These are phyloP conservation scores for Curvularia spicifera DNA, from an alignment of 2,329 filamentous ascomycete species.

Conservation along the genomic window DNA sequence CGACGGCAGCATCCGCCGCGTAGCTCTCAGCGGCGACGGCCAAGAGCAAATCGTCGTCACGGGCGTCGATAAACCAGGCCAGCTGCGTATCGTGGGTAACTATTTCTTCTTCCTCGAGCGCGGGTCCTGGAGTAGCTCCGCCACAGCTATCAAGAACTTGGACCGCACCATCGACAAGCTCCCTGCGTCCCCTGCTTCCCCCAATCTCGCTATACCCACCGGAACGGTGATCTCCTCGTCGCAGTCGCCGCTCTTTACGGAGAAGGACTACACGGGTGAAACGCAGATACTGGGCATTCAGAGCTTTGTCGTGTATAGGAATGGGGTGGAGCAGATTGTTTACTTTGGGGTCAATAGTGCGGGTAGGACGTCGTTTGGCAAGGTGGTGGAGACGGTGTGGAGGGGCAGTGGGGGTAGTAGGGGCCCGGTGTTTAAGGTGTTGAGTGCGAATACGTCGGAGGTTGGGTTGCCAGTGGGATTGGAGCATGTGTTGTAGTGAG, in stretches of 20 bases:
- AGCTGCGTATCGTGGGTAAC: constrained; percentile 13
- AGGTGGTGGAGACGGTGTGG: constrained; percentile 18
- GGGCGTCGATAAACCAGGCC: constrained; percentile 18
- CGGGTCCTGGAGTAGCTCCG: constrained; percentile 14
- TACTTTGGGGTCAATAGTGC: constrained; percentile 19
- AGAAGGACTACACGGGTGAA: constrained; percentile 16
- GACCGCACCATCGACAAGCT: constrained; percentile 3
- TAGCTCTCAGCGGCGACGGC: background rate
- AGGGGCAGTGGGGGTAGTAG: constrained; percentile 7
- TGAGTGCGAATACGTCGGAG: constrained; percentile 12
- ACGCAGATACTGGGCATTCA: constrained; percentile 15
- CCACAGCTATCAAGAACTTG: constrained; percentile 17
- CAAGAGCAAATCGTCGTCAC: constrained; percentile 12
- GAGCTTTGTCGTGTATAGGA: constrained; percentile 17
- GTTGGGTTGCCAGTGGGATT: constrained; percentile 21
- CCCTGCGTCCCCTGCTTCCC: background rate
- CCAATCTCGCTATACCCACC: background rate
- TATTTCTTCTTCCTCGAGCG: constrained; percentile 18
- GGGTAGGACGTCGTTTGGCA: constrained; percentile 18
- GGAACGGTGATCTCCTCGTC: constrained; percentile 15
- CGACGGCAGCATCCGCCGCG: constrained; percentile 19
- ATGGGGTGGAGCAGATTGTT: constrained; percentile 5
- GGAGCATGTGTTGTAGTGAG: constrained; percentile 13
- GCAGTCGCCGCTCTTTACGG: constrained; percentile 17
- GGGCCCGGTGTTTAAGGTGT: constrained; percentile 13